These are phyloP conservation scores for Sporopachydermia lactativora DNA, from an alignment of 805 yeast genomes.

Conservation along the genomic window DNA sequence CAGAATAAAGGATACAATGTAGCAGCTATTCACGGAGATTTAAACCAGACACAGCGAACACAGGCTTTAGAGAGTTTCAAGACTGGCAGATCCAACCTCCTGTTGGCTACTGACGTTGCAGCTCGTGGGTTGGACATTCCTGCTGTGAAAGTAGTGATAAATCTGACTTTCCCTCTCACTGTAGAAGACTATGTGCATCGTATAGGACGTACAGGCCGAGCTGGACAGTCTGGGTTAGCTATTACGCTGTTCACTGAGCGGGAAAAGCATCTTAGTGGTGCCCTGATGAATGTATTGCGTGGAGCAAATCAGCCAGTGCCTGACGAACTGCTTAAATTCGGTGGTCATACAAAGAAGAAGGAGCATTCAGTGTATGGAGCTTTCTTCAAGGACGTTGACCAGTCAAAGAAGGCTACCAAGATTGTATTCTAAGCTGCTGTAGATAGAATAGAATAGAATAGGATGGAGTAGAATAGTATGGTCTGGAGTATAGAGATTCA, in stretches of 20 bases:
- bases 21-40: conserved; percentile 93
- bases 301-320: conserved; percentile 96
- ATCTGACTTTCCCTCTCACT: conserved; percentile 90
- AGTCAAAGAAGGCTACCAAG: conserved; percentile 75
- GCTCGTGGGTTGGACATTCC: conserved; percentile 98
- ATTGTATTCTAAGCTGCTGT: conserved; percentile 67
- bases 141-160: conserved; percentile 88
- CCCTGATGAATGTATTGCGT: conserved; percentile 77
- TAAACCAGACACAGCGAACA: conserved; percentile 85
- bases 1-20: conserved; percentile 62
- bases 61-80: conserved; percentile 78
- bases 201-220: conserved; percentile 97
- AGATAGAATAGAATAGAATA: too few species aligned
- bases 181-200: conserved; percentile 96
- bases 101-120: conserved; percentile 96
- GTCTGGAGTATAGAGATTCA: too few species aligned
- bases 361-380: conserved; percentile 98
- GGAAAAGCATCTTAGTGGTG: conserved; percentile 93
- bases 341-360: conserved; percentile 96
- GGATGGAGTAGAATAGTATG: too few species aligned
- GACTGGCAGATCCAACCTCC: conserved; percentile 54
- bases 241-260: conserved; percentile 94
- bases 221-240: conserved; percentile 89
- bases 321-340: conserved; percentile 84
- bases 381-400: conserved; percentile 84